Evolutionary conservation across 1,284 basidiomycete species (phyloP).

Genomic region (Takashimella koratensis): DNA sequence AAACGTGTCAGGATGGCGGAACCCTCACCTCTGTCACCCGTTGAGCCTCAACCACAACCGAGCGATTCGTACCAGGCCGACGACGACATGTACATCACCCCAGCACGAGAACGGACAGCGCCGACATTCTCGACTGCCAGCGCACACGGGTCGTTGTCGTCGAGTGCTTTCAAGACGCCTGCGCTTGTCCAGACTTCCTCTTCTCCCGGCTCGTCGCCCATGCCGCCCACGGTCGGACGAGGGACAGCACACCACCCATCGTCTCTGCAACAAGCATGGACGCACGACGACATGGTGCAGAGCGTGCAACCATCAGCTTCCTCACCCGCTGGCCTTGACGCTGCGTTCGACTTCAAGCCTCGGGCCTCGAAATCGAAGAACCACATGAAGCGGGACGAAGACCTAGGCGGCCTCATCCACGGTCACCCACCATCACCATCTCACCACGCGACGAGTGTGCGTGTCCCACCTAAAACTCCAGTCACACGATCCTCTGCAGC

Average conservation of each 20-base stretch:
- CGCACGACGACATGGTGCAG: slow-evolving; percentile 35
- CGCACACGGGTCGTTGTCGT: slow-evolving; percentile 11
- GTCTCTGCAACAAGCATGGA: slow-evolving; percentile 41
- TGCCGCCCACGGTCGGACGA: slow-evolving; percentile 43
- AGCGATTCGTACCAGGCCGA: slow-evolving; percentile 19
- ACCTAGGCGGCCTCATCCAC: slow-evolving; percentile 10
- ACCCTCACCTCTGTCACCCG: slow-evolving; percentile 29
- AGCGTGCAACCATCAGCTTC: slow-evolving; percentile 13
- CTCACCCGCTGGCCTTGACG: slow-evolving; percentile 32
- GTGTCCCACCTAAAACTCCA: slow-evolving; percentile 39
- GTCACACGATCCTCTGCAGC: slow-evolving; percentile 41
- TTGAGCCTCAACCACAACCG: slow-evolving; percentile 23
- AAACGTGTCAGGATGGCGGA: slow-evolving; percentile 37
- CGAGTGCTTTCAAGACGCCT: slow-evolving; percentile 41
- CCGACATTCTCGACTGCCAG: neutral
- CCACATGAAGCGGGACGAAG: slow-evolving; percentile 15
- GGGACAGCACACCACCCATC: slow-evolving; percentile 37
- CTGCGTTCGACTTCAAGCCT: slow-evolving; percentile 44
- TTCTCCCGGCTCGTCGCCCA: slow-evolving; percentile 47
- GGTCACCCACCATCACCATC: slow-evolving; percentile 1
- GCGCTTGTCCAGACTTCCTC: slow-evolving; percentile 44
- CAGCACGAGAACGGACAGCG: slow-evolving; percentile 31
- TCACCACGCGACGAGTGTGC: slow-evolving; percentile 5
- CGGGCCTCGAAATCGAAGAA: slow-evolving; percentile 3
- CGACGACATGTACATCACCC: slow-evolving; percentile 41